Base-by-base conservation (phyloP, 1,139 yeast genomes). In the Meyerozyma athensensis region DNA sequence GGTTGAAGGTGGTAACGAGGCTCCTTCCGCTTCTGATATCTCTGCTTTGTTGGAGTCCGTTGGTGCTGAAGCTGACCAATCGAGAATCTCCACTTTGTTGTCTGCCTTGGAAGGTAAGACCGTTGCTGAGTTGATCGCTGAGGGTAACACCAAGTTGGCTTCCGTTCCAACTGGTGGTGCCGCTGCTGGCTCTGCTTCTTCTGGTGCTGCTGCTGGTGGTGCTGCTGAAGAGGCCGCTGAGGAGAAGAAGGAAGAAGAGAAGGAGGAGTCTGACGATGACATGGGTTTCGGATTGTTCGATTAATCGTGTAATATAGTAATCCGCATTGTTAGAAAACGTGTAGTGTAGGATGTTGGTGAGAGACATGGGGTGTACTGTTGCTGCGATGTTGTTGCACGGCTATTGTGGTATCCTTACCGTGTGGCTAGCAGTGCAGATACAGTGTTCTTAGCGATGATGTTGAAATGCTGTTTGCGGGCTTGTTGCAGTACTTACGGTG, bases 201-300 rank as follows among this genome's bases (percentile, higher is more conserved):
- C 62, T 50, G 68, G 70, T 43, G 63, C 71, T 43, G 61, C 65
- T 47, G 66, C 60, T 47, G 44, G 38, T 36, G 48, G 37, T 35
- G 66, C 55, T 54, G 69, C 57, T 45, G 68, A 58, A 39, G 72
- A 50, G 39, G 72, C 56, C 45, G 72, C 54, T 41, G 74, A 56
- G 41, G 71, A 51, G 43, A 67, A 56, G 49, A 64, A 55, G 44
- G 65, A 54, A 41, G 67, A 57, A 47, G 70, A 57, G 50, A 67
- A 55, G 53, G 63, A 56, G 46, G 65, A 58, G 63, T 67, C 74
- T 50, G 89, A 81, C 64, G 83, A 75, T 59, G 92, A 81, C 69
- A 82, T 84, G 90, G 92, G 90, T 58, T 80, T 83, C 83, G 92
- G 92, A 75, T 78, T 84, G 71, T 84, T 84, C 79, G 94, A 83